Evolutionary conservation across 2,329 filamentous ascomycete species (phyloP).

Genomic region (Ophiobolus disseminans): DNA sequence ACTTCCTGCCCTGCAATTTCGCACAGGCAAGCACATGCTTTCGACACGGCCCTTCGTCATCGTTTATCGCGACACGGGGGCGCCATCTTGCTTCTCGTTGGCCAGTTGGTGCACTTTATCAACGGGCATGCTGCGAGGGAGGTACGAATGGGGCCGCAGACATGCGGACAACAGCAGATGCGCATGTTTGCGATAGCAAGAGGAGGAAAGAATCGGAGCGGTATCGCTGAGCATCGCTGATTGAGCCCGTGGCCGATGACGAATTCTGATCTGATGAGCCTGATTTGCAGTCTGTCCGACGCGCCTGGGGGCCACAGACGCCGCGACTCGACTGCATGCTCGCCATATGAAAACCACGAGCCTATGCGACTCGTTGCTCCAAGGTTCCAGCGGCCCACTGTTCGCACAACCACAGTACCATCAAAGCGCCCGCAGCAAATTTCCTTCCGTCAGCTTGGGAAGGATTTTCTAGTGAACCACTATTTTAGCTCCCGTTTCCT

Average conservation of each 20-base stretch:
- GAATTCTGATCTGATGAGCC: conserved; percentile 17
- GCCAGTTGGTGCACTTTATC: conserved; percentile 21
- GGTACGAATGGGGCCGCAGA: conserved; percentile 19
- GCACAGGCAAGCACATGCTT: conserved; percentile 9
- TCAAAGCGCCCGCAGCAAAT: conserved; percentile 24
- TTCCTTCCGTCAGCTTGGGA: conserved; percentile 34
- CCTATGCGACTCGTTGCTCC: not conserved
- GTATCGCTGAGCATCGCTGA: conserved; percentile 21
- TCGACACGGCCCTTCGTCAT: conserved; percentile 22
- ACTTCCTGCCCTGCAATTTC: conserved; percentile 23
- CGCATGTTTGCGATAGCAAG: conserved; percentile 13
- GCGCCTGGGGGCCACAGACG: conserved; percentile 10
- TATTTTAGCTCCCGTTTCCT: conserved; percentile 43
- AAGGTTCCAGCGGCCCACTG: conserved; percentile 22
- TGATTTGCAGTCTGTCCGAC: conserved; percentile 6
- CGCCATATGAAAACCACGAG: not conserved
- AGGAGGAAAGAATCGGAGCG: conserved; percentile 20
- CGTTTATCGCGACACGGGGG: conserved; percentile 30
- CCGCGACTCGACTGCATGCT: not conserved
- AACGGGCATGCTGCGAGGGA: conserved; percentile 23
- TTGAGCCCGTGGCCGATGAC: conserved; percentile 24
- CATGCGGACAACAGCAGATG: conserved; percentile 15
- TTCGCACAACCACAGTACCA: conserved; percentile 25
- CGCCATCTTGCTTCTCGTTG: conserved; percentile 31
- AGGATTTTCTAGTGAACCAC: conserved; percentile 34